phyloP scores from a whole-genome alignment of 768 basidiomycete species.

The Amanita pallidorosea region DNA sequence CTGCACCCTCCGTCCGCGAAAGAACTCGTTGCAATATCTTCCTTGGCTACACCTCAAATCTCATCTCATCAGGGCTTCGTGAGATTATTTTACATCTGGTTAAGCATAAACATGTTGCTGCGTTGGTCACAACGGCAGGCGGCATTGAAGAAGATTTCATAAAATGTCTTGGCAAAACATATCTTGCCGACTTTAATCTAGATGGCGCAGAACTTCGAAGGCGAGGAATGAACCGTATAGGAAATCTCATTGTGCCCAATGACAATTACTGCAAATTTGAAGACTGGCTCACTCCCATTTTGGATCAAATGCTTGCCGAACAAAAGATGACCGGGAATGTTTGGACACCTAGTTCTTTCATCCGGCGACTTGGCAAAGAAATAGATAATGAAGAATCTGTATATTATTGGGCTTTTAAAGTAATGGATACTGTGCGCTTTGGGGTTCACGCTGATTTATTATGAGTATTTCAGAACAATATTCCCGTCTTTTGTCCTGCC shows the following conservation, averaged over 20 bases:
- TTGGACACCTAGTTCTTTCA: constrained; percentile 95
- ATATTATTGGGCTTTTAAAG: constrained; percentile 99
- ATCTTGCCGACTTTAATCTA: constrained; percentile 86
- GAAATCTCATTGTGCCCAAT: constrained; percentile 93
- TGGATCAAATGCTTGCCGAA: constrained; percentile 84
- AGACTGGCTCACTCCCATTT: constrained; percentile 95
- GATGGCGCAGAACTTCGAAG: constrained; percentile 82
- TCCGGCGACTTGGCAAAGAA: constrained; percentile 89
- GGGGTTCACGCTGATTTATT: constrained; percentile 5
- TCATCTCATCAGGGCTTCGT: constrained; percentile 94
- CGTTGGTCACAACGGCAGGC: constrained; percentile 93
- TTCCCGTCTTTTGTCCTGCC: constrained; percentile 97
- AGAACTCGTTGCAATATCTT: constrained; percentile 80
- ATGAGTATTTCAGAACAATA: constrained; percentile 67
- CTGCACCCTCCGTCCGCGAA: constrained; percentile 47
- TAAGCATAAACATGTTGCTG: constrained; percentile 83
- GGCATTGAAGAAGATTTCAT: constrained; percentile 99
- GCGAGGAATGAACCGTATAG: constrained; percentile 94
- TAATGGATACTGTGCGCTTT: constrained; percentile 19
- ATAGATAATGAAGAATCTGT: constrained; percentile 96
- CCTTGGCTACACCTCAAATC: constrained; percentile 96
- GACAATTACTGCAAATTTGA: constrained; percentile 99
- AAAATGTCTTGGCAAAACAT: constrained; percentile 96
- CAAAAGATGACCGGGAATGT: constrained; percentile 58
- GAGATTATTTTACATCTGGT: constrained; percentile 89